Evolutionary conservation across 768 basidiomycete species (phyloP).

Genomic region (Rhodotorula kratochvilovae): DNA sequence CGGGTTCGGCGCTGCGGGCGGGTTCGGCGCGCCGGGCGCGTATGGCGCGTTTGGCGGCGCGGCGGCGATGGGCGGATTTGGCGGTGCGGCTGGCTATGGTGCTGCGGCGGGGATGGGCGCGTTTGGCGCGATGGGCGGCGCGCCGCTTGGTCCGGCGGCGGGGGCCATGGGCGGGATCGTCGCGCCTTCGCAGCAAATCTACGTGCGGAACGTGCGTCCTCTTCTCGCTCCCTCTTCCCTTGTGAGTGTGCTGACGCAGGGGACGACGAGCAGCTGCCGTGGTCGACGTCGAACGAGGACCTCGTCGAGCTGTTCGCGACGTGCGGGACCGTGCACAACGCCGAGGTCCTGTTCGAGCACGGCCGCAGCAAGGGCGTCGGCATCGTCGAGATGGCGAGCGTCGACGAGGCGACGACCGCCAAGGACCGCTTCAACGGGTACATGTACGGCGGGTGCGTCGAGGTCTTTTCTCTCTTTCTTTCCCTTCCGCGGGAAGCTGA

Average conservation of each 20-base stretch:
- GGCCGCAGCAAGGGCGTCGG: constrained; percentile 89
- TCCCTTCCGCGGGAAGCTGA: neutral
- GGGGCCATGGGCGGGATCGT: constrained; percentile 39
- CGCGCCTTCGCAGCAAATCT: constrained; percentile 68
- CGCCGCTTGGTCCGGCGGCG: constrained; percentile 1
- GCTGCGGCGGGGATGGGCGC: constrained; percentile 19
- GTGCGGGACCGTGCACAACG: constrained; percentile 82
- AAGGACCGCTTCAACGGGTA: constrained; percentile 23
- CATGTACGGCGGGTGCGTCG: neutral
- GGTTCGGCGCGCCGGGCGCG: constrained; percentile 44
- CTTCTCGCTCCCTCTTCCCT: neutral
- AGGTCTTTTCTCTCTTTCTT: too few relatives aligned
- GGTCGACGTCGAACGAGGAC: constrained; percentile 99
- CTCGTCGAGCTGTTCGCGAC: constrained; percentile 97
- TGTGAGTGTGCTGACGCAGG: neutral
- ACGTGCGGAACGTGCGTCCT: constrained; percentile 88
- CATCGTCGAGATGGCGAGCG: constrained; percentile 87
- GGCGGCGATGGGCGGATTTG: constrained; percentile 54
- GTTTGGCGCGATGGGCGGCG: neutral
- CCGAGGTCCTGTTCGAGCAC: constrained; percentile 90
- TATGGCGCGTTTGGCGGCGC: constrained; percentile 47
- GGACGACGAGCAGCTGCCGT: constrained; percentile 64
- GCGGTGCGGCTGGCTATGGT: constrained; percentile 44
- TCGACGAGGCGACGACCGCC: constrained; percentile 76
- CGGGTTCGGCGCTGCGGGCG: constrained; percentile 54